Base-by-base conservation (phyloP, 208 protist species). In the Blastocrithidia nonstop region DNA sequence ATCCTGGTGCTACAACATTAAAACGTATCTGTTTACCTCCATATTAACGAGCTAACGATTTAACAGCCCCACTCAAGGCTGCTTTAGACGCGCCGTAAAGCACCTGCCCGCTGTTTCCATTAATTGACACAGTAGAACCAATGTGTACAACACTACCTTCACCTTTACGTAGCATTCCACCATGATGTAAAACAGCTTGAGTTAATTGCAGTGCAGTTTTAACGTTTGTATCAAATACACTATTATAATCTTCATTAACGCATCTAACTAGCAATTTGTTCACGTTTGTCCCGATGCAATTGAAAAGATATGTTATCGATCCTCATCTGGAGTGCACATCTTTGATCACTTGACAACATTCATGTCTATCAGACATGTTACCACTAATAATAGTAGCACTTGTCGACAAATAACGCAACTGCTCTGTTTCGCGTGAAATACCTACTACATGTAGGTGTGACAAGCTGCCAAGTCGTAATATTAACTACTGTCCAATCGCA, bases 31-130 rank as follows among this genome's bases (percentile, higher is more conserved):
- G 72, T 39, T 81, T 77, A 4, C 37, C 16, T 31, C 78, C 69
- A 48, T 93, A 90, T 62, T 96, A 88, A 27, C 59, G 62, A 8
- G 74, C 69, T 54, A 74, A 77, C 13, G 82, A 87, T 50, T 92
- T 82, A 24, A 64, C 68, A 6, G 86, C 79, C 2, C 81, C 85
- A 6, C 58, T 54, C 15, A 96, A 61, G 17, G 81, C 91, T 0
- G 88, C 82, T 50, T 96, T 96, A 8, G 88, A 79, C 23, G 91
- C 83, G 13, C 67, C 45, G 64, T 96, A 96, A 19, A 90, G 45
- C 25, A 86, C 71, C 61, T 95, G 88, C 11, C 91, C 91, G 29
- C 66, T 60, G 61, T 94, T 93, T 6, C 83, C 84, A 26, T 64
- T 53, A 19, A 53, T 24, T 26, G 74, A 79, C 6, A 78, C 75